phyloP scores from a whole-genome alignment of 2,329 filamentous ascomycete genomes.

The Cercospora sojina region DNA sequence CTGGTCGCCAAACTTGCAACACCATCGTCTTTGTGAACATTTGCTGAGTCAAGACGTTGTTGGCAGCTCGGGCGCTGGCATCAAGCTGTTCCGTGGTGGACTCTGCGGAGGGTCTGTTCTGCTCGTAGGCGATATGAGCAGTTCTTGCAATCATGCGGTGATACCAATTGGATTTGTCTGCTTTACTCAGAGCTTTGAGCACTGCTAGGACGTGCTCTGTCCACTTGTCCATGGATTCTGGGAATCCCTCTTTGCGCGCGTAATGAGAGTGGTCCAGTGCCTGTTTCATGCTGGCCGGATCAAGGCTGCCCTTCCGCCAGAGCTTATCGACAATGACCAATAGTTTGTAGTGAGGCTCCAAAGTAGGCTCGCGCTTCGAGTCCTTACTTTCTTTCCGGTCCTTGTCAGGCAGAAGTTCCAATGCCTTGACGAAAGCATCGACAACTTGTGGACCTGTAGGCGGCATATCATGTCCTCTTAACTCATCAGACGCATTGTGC shows the following conservation, averaged over 20 bases:
- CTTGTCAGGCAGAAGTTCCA: constrained; percentile 56
- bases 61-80: constrained; percentile 60
- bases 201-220: constrained; percentile 64
- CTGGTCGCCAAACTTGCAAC: constrained; percentile 92
- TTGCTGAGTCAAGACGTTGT: constrained; percentile 75
- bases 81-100: not conserved
- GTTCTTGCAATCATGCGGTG: constrained; percentile 82
- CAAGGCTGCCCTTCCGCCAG: constrained; percentile 52
- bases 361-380: constrained; percentile 68
- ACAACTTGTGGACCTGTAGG: constrained; percentile 51
- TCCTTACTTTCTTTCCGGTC: constrained; percentile 54
- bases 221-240: constrained; percentile 53
- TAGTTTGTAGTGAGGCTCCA: constrained; percentile 92
- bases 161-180: constrained; percentile 94
- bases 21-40: constrained; percentile 95
- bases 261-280: constrained; percentile 56
- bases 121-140: constrained; percentile 61
- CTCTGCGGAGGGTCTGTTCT: not conserved
- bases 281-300: constrained; percentile 49
- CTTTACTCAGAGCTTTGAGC: constrained; percentile 58
- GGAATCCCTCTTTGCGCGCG: constrained; percentile 51
- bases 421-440: constrained; percentile 57
- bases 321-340: constrained; percentile 80
- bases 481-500: constrained; percentile 46
- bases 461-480: constrained; percentile 25